phyloP scores from a whole-genome alignment of 2,329 filamentous ascomycete genomes.

The Ophiocordyceps australis region DNA sequence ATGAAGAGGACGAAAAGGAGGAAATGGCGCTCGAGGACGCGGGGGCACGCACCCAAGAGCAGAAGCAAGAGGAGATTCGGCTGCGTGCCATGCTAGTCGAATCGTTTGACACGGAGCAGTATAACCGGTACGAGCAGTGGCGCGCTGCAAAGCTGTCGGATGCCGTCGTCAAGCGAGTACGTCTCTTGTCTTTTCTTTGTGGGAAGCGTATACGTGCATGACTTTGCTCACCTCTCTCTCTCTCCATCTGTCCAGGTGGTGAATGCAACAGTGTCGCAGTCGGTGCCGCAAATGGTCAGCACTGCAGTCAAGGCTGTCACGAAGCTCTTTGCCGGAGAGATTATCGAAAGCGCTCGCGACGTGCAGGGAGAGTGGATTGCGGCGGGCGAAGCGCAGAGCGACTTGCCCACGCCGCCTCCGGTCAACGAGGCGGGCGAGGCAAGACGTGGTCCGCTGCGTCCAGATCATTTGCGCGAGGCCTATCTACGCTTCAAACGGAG shows the following conservation, averaged over 20 bases:
- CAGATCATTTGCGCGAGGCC: conserved; percentile 60
- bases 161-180: conserved; percentile 48
- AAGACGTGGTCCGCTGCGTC: conserved; percentile 41
- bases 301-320: conserved; percentile 59
- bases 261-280: conserved; percentile 67
- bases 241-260: conserved; percentile 45
- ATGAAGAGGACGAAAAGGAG: conserved; percentile 36
- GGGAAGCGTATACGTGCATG: neutral
- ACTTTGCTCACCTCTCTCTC: no score
- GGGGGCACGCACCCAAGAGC: conserved; percentile 45
- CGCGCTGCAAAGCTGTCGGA: conserved; percentile 50
- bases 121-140: conserved; percentile 53
- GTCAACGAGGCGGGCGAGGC: conserved; percentile 14
- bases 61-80: conserved; percentile 43
- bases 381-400: conserved; percentile 37
- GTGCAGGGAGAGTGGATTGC: conserved; percentile 56
- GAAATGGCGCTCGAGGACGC: conserved; percentile 39
- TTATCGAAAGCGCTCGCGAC: conserved; percentile 53
- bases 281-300: conserved; percentile 54
- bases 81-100: conserved; percentile 42
- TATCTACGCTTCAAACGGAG: conserved; percentile 47
- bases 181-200: conserved; percentile 7
- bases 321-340: conserved; percentile 60
- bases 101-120: conserved; percentile 47
- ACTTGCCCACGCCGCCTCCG: conserved; percentile 23